phyloP scores from a whole-genome alignment of 176 grass and related monocot genomes.

The Avena atlantica region DNA sequence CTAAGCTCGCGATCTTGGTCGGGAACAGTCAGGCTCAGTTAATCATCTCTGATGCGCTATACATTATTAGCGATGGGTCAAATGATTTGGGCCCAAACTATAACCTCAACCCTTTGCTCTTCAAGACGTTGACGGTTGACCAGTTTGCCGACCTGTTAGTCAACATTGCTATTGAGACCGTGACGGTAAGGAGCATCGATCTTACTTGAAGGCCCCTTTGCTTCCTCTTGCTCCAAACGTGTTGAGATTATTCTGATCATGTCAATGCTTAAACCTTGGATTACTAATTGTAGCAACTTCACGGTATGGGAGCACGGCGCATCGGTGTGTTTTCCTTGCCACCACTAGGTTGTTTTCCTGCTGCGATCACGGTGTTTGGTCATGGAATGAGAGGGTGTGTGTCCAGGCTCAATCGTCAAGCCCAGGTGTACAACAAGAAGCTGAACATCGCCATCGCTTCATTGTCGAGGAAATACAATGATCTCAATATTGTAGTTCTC shows the following conservation, averaged over 20 bases:
- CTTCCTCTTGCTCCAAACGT: no score
- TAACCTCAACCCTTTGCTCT: conserved; percentile 79
- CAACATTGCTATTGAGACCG: no score
- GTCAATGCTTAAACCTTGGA: background rate
- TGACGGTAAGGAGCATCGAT: no score
- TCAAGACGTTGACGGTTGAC: conserved; percentile 60
- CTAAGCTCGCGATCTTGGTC: conserved; percentile 56
- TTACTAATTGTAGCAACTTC: conserved; percentile 48
- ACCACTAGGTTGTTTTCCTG: conserved; percentile 71
- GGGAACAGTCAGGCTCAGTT: conserved; percentile 28
- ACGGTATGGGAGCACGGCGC: conserved; percentile 67
- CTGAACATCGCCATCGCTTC: conserved; percentile 48
- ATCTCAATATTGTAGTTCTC: conserved; percentile 79
- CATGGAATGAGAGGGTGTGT: conserved; percentile 55
- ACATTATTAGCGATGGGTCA: background rate
- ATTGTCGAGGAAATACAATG: conserved; percentile 9
- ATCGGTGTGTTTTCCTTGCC: conserved; percentile 78
- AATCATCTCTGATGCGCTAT: background rate
- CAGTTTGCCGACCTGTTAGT: conserved; percentile 61
- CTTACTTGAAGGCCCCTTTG: no score
- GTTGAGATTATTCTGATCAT: no score
- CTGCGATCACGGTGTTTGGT: conserved; percentile 84
- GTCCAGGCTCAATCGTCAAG: conserved; percentile 53
- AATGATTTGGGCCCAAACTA: conserved; percentile 76
- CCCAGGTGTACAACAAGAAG: conserved; percentile 62